Evolutionary conservation across 2,329 filamentous ascomycete species (phyloP), one percentile per base, ranked within the genome.

Genomic region (Neofusicoccum ribis): DNA sequence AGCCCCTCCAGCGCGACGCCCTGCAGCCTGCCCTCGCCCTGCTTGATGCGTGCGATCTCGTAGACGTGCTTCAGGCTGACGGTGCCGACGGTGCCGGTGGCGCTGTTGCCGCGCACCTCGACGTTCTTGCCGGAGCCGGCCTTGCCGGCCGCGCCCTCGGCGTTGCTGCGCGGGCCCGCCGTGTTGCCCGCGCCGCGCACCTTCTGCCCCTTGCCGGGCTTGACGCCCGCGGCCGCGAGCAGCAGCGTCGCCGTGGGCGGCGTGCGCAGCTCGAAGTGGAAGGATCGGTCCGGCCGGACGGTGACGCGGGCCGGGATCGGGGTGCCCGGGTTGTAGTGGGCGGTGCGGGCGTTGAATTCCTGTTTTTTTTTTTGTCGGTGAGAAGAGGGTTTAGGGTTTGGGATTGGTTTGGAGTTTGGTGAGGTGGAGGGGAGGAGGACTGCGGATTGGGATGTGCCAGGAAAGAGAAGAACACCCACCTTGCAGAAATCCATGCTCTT

Each of bases 401-500:
- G 52, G 43, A 63, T 4, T 14, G 6, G 14, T 12, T 11, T 52
- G 51, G 51, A 27, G 56, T 66, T 66, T 47, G 36, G 44, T 31
- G 15, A 34, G 47, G 44, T 44, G 27, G 54, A 41, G 7, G 56
- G 60, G 31, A 36, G 23, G 20, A 36, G 50, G 27, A 23, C 23
- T 23, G 3, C 23, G 3, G 23, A 23, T 23, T 23, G 3, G 23
- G 23, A 23, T 23, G 3, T 23, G 23, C 23, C 23, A 23, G 23
- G 23, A 23, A 23, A 3, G 23, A 23, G 23, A 23, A 23, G 23
- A 23, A 23, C 23, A 23, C 23, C 23, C 23, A 23, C 94, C 86
- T 98, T 98, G 88, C 95, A 98, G 79, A 98, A 99, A 81, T 99
- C 95, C 90, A 99, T 99, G 66, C 91, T 96, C 84, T 99, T 99